phyloP scores from a whole-genome alignment of 306 rosid species.

The Dalbergia oliveri region DNA sequence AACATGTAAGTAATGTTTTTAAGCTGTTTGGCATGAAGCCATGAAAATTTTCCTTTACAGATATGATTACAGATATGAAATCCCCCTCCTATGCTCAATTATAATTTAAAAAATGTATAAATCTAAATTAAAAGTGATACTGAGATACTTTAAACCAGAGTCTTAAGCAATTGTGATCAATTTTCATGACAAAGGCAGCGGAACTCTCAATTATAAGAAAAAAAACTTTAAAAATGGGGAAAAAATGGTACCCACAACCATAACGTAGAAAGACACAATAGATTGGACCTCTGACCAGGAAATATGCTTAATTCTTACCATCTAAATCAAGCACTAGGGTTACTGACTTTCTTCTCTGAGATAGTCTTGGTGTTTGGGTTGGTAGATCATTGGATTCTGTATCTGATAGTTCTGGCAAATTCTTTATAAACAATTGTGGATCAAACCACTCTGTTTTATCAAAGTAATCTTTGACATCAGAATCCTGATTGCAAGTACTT shows the following conservation, averaged over 20 bases:
- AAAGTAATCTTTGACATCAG: constrained; percentile 62
- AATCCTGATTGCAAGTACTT: constrained; percentile 72
- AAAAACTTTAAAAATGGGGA: too few species aligned
- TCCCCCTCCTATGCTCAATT: too few species aligned
- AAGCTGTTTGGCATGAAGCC: constrained; percentile 3
- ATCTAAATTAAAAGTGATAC: constrained; percentile 14
- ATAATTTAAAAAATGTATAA: background rate
- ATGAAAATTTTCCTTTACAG: background rate
- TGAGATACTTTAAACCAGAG: background rate
- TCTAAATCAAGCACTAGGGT: constrained; percentile 97
- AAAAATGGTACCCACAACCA: background rate
- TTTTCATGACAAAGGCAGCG: background rate
- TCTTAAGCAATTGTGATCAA: background rate
- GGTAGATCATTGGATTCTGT: constrained; percentile 71
- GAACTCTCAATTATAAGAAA: too few species aligned
- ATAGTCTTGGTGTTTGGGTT: constrained; percentile 60
- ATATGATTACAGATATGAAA: background rate
- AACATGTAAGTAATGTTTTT: background rate
- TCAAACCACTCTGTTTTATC: constrained; percentile 85
- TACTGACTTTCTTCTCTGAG: constrained; percentile 67
- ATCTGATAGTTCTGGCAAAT: constrained; percentile 86
- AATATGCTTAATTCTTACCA: constrained; percentile 68
- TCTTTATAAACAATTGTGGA: constrained; percentile 87
- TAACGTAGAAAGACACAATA: constrained; percentile 2
- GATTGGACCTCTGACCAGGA: background rate